phyloP scores from a whole-genome alignment of 2,329 filamentous ascomycete genomes.

The Venturia pyrina region DNA sequence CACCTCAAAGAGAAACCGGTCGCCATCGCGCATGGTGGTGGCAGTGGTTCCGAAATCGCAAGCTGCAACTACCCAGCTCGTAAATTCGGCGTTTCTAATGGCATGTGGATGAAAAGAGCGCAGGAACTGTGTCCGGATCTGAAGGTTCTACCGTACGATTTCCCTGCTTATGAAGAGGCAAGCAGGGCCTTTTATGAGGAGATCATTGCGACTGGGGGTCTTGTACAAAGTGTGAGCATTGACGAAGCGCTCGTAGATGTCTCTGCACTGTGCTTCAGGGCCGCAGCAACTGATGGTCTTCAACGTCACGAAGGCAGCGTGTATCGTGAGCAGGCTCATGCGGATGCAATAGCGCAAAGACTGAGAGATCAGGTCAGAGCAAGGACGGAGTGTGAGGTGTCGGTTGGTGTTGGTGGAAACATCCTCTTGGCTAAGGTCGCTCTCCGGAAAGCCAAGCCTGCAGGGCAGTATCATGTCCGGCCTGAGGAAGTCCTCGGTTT shows the following conservation, averaged over 20 bases:
- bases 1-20: slow-evolving; percentile 69
- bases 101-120: slow-evolving; percentile 98
- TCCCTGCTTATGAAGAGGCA: slow-evolving; percentile 85
- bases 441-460: slow-evolving; percentile 83
- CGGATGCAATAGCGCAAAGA: slow-evolving; percentile 56
- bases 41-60: slow-evolving; percentile 80
- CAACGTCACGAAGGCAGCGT: slow-evolving; percentile 58
- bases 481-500: slow-evolving; percentile 70
- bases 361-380: slow-evolving; percentile 62
- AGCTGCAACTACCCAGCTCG: slow-evolving; percentile 94
- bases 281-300: slow-evolving; percentile 55
- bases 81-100: slow-evolving; percentile 81
- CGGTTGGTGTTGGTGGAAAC: slow-evolving; percentile 84
- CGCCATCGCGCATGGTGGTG: slow-evolving; percentile 74
- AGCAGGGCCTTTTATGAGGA: slow-evolving; percentile 80
- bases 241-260: slow-evolving; percentile 90
- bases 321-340: slow-evolving; percentile 69
- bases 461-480: slow-evolving; percentile 81
- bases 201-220: slow-evolving; percentile 66
- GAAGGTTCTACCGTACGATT: slow-evolving; percentile 90
- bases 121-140: slow-evolving; percentile 73
- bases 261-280: slow-evolving; percentile 57
- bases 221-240: slow-evolving; percentile 92
- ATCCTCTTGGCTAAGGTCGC: slow-evolving; percentile 88
- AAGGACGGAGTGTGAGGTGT: slow-evolving; percentile 77